phyloP scores from a whole-genome alignment of 2,329 filamentous ascomycete genomes.

The Arthrobotrys pseudoclavata region DNA sequence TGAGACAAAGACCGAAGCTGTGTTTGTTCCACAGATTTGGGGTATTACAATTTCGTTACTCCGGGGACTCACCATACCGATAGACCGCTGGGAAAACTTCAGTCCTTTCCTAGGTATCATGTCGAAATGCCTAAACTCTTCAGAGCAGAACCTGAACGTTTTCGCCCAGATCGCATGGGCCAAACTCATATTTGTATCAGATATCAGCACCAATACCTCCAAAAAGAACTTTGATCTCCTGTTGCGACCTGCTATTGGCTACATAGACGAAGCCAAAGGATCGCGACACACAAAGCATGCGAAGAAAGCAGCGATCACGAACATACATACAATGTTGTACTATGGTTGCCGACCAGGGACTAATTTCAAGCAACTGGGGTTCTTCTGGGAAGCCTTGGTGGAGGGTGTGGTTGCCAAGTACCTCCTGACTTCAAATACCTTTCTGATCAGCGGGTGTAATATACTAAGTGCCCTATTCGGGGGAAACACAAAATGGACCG shows the following conservation, averaged over 20 bases:
- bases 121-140: constrained; percentile 85
- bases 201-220: constrained; percentile 73
- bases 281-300: constrained; percentile 72
- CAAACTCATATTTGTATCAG: constrained; percentile 81
- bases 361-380: constrained; percentile 76
- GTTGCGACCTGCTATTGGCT: constrained; percentile 77
- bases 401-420: constrained; percentile 74
- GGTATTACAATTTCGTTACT: constrained; percentile 83
- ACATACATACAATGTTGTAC: constrained; percentile 84
- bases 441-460: constrained; percentile 74
- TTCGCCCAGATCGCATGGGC: constrained; percentile 90
- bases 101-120: constrained; percentile 82
- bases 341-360: constrained; percentile 82
- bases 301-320: constrained; percentile 74
- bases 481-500: constrained; percentile 77
- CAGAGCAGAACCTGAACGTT: constrained; percentile 77
- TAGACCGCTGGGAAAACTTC: constrained; percentile 79
- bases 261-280: constrained; percentile 75
- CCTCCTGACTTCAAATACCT: constrained; percentile 69
- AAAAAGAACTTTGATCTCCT: constrained; percentile 74
- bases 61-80: constrained; percentile 69
- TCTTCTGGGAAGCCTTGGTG: constrained; percentile 83
- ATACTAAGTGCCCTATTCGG: constrained; percentile 82
- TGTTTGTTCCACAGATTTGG: constrained; percentile 88
- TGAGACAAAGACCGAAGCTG: constrained; percentile 72